Conservation (phyloP, 495 filamentous ascomycete genomes). For the Viridothelium virens region DNA sequence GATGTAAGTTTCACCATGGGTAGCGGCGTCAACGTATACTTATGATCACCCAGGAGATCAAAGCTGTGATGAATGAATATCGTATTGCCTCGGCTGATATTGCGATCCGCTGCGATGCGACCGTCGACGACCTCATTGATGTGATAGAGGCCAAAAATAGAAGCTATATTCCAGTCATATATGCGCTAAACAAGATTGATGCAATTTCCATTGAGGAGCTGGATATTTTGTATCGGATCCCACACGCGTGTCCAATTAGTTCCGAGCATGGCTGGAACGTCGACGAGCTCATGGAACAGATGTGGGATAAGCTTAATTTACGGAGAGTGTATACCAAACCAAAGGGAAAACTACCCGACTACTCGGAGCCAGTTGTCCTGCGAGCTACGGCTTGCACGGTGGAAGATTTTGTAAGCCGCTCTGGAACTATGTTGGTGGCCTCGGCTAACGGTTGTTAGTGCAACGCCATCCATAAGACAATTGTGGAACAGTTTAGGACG, state of each 20-base stretch:
- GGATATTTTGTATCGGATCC: conserved; percentile 91
- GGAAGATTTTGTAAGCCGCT: conserved; percentile 82
- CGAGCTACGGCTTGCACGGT: conserved; percentile 74
- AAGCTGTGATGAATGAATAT: conserved; percentile 95
- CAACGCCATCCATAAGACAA: conserved; percentile 91
- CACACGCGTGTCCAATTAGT: conserved; percentile 92
- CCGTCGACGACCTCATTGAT: conserved; percentile 87
- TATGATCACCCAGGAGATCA: conserved; percentile 62
- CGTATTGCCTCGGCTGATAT: conserved; percentile 96
- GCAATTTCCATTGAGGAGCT: conserved; percentile 95
- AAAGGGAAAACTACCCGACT: conserved; percentile 91
- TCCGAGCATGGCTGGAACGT: conserved; percentile 98
- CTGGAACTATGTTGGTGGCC: conserved; percentile 6
- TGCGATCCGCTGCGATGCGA: conserved; percentile 93
- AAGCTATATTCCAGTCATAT: conserved; percentile 95
- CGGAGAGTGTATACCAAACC: conserved; percentile 95
- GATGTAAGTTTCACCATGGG: conserved; percentile 49
- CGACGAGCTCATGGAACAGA: conserved; percentile 90
- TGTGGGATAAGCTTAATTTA: conserved; percentile 95
- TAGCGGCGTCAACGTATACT: conserved; percentile 18
- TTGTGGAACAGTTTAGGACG: conserved; percentile 89
- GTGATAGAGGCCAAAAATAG: conserved; percentile 90
- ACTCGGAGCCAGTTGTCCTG: conserved; percentile 83
- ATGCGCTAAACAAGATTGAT: conserved; percentile 98
- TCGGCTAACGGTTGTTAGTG: conserved; percentile 49